phyloP scores from a whole-genome alignment of 2,329 filamentous ascomycete species.

The Zasmidium citrigriseum region DNA sequence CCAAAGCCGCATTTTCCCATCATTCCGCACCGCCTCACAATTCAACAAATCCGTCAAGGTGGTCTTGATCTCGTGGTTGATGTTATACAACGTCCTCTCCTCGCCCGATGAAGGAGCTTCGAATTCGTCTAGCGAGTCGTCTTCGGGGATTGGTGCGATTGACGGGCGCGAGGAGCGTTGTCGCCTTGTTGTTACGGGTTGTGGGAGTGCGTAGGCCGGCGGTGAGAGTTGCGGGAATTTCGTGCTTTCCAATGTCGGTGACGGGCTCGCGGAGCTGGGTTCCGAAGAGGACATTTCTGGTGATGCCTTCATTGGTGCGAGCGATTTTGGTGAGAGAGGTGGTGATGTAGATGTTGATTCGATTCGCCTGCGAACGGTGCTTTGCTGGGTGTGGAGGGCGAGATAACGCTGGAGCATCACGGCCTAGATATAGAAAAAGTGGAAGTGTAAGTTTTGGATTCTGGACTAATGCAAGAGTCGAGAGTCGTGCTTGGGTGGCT shows the following conservation, averaged over 20 bases:
- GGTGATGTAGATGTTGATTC: conserved; percentile 31
- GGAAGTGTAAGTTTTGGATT: neutral
- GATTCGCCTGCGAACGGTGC: conserved; percentile 41
- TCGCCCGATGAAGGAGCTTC: conserved; percentile 9
- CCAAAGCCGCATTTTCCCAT: conserved; percentile 51
- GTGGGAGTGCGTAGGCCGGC: conserved; percentile 30
- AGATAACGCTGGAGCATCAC: conserved; percentile 2
- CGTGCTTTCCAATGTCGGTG: conserved; percentile 21
- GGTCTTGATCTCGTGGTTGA: conserved; percentile 56
- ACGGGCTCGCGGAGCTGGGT: conserved; percentile 23
- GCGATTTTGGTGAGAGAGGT: conserved; percentile 31
- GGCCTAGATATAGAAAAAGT: conserved; percentile 1
- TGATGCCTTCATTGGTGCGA: conserved; percentile 9
- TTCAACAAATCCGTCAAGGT: conserved; percentile 58
- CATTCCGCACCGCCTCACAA: conserved; percentile 50
- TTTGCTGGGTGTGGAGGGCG: conserved; percentile 34
- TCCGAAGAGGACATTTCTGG: conserved; percentile 27
- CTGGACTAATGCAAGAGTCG: conserved; percentile 2
- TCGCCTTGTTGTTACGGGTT: conserved; percentile 1
- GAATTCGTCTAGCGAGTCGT: conserved; percentile 15
- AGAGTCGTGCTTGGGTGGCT: neutral
- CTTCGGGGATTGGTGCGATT: conserved; percentile 28
- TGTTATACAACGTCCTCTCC: conserved; percentile 45
- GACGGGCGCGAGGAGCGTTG: conserved; percentile 15
- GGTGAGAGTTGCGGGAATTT: conserved; percentile 26